A percentile compares a stretch with the other conserved stretches of the same genome.
These are phyloP conservation scores for Vaccinium darrowii DNA, from an alignment of 148 eudicot species.

Conservation along the genomic window DNA sequence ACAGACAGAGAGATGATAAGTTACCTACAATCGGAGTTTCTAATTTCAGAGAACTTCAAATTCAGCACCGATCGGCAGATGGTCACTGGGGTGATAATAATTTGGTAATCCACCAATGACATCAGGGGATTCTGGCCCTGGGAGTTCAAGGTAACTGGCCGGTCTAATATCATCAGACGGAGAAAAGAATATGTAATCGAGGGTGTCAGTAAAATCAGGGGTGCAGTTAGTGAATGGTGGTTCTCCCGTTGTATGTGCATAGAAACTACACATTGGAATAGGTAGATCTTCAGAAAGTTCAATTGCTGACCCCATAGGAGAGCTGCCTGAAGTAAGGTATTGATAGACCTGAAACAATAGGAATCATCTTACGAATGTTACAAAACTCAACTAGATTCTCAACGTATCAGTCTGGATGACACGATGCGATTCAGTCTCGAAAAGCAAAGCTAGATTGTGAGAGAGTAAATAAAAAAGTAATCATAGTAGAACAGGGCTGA, in stretches of 20 bases:
- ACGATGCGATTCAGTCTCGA: not conserved
- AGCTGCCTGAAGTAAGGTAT: slow-evolving; percentile 63
- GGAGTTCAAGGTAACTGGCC: slow-evolving; percentile 69
- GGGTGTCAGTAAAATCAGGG: slow-evolving; percentile 84
- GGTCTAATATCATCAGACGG: slow-evolving; percentile 57
- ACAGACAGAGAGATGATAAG: not conserved
- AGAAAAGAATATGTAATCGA: slow-evolving; percentile 78
- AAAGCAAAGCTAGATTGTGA: not conserved
- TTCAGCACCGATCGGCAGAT: slow-evolving; percentile 76
- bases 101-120: slow-evolving; percentile 78
- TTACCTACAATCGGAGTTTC: not conserved
- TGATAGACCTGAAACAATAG: slow-evolving; percentile 67
- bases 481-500: not conserved
- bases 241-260: slow-evolving; percentile 72
- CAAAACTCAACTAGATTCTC: not conserved
- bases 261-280: slow-evolving; percentile 59
- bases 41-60: slow-evolving; percentile 42
- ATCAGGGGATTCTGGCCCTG: slow-evolving; percentile 65
- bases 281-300: slow-evolving; percentile 53
- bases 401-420: not conserved
- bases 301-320: slow-evolving; percentile 23
- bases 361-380: not conserved
- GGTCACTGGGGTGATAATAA: slow-evolving; percentile 87
- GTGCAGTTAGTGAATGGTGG: slow-evolving; percentile 91
- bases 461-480: not conserved